These are phyloP conservation scores for Agroathelia rolfsii DNA, from an alignment of 1,284 basidiomycete species.

Conservation along the genomic window DNA sequence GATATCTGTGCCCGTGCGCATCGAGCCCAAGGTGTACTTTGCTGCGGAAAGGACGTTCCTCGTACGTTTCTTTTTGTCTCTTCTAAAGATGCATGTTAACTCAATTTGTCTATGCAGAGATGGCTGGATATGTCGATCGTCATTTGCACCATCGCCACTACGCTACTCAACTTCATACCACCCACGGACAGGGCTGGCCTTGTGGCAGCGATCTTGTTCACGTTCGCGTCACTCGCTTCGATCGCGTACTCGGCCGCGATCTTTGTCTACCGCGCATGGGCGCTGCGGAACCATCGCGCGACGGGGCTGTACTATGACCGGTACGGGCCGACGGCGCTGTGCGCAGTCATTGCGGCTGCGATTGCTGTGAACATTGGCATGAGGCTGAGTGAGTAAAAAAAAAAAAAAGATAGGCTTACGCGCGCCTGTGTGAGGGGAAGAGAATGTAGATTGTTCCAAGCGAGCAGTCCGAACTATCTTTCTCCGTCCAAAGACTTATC, in stretches of 20 bases:
- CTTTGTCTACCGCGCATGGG: conserved; percentile 79
- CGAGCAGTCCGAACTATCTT: too few relatives aligned
- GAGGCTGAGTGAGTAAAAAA: conserved; percentile 37
- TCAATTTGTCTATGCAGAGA: conserved; percentile 40
- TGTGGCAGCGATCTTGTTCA: conserved; percentile 82
- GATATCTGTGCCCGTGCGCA: conserved; percentile 85
- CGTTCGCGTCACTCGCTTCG: conserved; percentile 78
- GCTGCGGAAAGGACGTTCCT: conserved; percentile 91
- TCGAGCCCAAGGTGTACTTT: conserved; percentile 98
- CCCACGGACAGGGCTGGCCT: conserved; percentile 71
- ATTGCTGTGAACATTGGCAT: conserved; percentile 70
- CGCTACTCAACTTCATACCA: conserved; percentile 81
- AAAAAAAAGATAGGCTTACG: conserved; percentile 2
- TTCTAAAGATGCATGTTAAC: conserved; percentile 8
- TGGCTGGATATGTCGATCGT: conserved; percentile 93
- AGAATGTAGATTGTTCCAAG: too few relatives aligned
- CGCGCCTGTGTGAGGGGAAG: too few relatives aligned
- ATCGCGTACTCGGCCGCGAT: conserved; percentile 85
- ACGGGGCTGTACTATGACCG: conserved; percentile 83
- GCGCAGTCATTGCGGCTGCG: conserved; percentile 60
- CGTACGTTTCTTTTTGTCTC: conserved; percentile 32
- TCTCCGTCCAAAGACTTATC: too few relatives aligned
- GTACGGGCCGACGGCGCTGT: conserved; percentile 77
- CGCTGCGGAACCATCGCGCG: conserved; percentile 66
- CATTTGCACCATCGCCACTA: conserved; percentile 82